These are phyloP conservation scores for Ensete glaucum DNA, from an alignment of 176 grass and related monocot species.

Conservation along the genomic window DNA sequence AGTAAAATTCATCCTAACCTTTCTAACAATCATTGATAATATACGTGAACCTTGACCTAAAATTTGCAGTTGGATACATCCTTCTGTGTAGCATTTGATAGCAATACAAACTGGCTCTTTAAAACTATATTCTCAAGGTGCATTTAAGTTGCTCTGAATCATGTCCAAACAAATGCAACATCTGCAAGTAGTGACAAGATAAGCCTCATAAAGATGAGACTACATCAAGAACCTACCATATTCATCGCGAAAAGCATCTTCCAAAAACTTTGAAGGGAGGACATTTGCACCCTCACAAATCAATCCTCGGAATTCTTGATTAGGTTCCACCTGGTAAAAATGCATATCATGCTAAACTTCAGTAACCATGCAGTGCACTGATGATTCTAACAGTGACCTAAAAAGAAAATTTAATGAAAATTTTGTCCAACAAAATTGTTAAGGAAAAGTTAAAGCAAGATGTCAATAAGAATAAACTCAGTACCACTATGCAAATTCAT, in stretches of 20 bases:
- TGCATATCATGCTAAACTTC: not conserved
- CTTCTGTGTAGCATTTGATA: not conserved
- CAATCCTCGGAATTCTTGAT: slow-evolving; percentile 85
- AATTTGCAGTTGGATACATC: not conserved
- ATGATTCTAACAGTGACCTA: not conserved
- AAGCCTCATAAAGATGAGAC: not conserved
- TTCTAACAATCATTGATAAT: not conserved
- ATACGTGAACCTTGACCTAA: not conserved
- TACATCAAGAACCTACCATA: slow-evolving; percentile 36
- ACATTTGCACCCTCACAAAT: slow-evolving; percentile 85
- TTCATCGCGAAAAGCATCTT: slow-evolving; percentile 62
- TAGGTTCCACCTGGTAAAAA: slow-evolving; percentile 78
- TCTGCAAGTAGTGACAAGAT: not conserved
- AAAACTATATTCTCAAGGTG: not conserved
- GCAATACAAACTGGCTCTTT: not conserved
- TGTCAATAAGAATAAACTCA: not conserved
- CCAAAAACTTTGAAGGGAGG: slow-evolving; percentile 80
- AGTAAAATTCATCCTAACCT: not conserved
- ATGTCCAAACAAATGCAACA: not conserved
- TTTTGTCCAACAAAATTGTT: not conserved
- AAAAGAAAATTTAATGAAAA: not conserved
- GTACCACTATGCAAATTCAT: not conserved
- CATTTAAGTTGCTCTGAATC: not conserved
- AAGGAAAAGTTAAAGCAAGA: not conserved
- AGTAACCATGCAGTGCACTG: not conserved